phyloP scores from a whole-genome alignment of 257 asterid genomes.

The Fraxinus cuspidata region DNA sequence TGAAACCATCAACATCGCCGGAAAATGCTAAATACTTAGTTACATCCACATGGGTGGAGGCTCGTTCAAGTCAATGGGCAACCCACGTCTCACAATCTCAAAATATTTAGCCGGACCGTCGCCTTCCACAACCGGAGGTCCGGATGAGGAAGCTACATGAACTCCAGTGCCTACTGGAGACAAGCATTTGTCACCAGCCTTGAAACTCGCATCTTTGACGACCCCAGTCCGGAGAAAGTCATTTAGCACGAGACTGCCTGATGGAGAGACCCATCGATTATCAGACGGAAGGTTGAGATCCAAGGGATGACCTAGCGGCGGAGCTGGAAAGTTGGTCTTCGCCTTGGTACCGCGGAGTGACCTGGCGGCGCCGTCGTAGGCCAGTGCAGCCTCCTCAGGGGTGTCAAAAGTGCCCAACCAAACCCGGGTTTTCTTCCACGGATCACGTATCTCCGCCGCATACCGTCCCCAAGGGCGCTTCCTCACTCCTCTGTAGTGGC shows the following conservation, averaged over 20 bases:
- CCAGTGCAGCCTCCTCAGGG: slow-evolving; percentile 93
- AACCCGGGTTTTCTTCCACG: slow-evolving; percentile 94
- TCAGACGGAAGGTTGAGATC: slow-evolving; percentile 78
- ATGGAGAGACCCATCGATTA: slow-evolving; percentile 55
- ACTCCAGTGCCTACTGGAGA: slow-evolving; percentile 25
- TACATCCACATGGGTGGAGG: slow-evolving; percentile 93
- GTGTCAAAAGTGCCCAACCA: slow-evolving; percentile 98
- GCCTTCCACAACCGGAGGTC: slow-evolving; percentile 33
- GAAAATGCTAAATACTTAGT: slow-evolving; percentile 19
- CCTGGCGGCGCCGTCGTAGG: slow-evolving; percentile 98
- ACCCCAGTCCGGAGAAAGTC: slow-evolving; percentile 60
- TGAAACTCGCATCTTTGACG: slow-evolving; percentile 37
- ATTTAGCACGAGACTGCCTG: slow-evolving; percentile 51
- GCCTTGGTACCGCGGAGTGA: slow-evolving; percentile 93
- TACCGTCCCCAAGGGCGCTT: slow-evolving; percentile 99
- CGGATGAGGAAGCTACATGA: slow-evolving; percentile 30
- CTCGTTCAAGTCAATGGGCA: slow-evolving; percentile 87
- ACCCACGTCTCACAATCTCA: slow-evolving; percentile 76
- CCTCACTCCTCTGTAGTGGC: slow-evolving; percentile 91
- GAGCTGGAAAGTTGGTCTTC: slow-evolving; percentile 78
- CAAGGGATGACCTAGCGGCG: slow-evolving; percentile 37
- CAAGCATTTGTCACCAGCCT: neutral
- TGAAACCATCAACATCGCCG: slow-evolving; percentile 11
- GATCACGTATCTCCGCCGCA: slow-evolving; percentile 98
- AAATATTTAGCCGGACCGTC: slow-evolving; percentile 52